Conservation (phyloP, 805 yeast genomes). For the Lachancea cidri region DNA sequence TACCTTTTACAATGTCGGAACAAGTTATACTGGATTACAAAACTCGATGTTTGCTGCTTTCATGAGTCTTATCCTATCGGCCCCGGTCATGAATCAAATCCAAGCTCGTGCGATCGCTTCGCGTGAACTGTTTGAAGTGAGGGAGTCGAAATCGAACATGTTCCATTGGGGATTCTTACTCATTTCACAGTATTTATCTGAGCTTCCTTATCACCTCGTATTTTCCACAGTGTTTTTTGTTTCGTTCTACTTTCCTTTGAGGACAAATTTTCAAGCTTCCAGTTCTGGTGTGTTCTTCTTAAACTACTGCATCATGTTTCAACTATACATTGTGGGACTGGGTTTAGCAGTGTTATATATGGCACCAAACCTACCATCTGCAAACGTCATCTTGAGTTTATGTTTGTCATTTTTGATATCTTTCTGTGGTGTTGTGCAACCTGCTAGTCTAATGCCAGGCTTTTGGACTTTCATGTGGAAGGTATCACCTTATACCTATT, state of each 20-base stretch:
- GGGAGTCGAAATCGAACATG: conserved; percentile 67
- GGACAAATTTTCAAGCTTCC: conserved; percentile 37
- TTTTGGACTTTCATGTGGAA: conserved; percentile 86
- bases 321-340: conserved; percentile 42
- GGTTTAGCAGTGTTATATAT: conserved; percentile 51
- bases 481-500: conserved; percentile 66
- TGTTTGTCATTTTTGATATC: conserved; percentile 53
- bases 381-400: conserved; percentile 54
- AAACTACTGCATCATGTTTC: conserved; percentile 42
- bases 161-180: conserved; percentile 65
- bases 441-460: conserved; percentile 55
- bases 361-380: conserved; percentile 63
- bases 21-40: conserved; percentile 48
- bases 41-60: conserved; percentile 57
- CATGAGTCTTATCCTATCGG: conserved; percentile 50
- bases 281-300: conserved; percentile 46
- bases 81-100: conserved; percentile 55
- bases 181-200: conserved; percentile 48
- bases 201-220: conserved; percentile 53
- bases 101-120: conserved; percentile 53
- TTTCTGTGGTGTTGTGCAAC: conserved; percentile 68
- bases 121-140: conserved; percentile 61
- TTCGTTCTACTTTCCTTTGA: conserved; percentile 47
- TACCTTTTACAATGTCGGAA: conserved; percentile 55
- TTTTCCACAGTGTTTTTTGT: conserved; percentile 49